These are phyloP conservation scores for Diutina pseudorugosa DNA, from an alignment of 1,139 yeast species.

Conservation along the genomic window DNA sequence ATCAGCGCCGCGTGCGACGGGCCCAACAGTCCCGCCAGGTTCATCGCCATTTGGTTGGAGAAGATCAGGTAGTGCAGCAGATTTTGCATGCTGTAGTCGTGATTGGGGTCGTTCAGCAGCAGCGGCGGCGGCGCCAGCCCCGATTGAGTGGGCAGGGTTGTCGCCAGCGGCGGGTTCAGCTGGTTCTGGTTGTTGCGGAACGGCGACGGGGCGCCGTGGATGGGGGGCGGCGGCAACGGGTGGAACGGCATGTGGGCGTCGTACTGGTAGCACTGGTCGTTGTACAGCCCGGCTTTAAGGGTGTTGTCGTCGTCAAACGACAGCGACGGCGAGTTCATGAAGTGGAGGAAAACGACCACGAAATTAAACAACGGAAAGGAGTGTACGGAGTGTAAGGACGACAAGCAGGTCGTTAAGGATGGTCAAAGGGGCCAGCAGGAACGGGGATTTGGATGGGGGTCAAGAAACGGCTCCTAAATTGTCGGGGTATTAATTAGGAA, in stretches of 20 bases:
- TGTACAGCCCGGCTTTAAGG: neutral
- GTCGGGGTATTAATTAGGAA: neutral
- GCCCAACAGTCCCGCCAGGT: neutral
- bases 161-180: neutral
- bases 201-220: neutral
- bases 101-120: neutral
- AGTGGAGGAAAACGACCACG: neutral
- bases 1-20: neutral
- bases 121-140: neutral
- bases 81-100: slow-evolving; percentile 1
- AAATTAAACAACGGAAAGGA: too few relatives aligned
- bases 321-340: slow-evolving; percentile 1
- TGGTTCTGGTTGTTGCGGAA: neutral
- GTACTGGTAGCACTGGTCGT: slow-evolving; percentile 2
- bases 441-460: neutral
- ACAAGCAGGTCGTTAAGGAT: too few relatives aligned
- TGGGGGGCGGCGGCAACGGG: slow-evolving; percentile 2
- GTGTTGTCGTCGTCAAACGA: slow-evolving; percentile 2
- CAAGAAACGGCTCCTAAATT: neutral
- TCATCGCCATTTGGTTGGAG: slow-evolving; percentile 1
- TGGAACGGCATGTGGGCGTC: neutral
- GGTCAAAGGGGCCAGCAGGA: too few relatives aligned
- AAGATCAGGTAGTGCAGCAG: neutral
- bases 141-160: neutral
- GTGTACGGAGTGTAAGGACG: too few relatives aligned